Base-by-base conservation (phyloP, 116 monocot species). In the Thalassia testudinum region DNA sequence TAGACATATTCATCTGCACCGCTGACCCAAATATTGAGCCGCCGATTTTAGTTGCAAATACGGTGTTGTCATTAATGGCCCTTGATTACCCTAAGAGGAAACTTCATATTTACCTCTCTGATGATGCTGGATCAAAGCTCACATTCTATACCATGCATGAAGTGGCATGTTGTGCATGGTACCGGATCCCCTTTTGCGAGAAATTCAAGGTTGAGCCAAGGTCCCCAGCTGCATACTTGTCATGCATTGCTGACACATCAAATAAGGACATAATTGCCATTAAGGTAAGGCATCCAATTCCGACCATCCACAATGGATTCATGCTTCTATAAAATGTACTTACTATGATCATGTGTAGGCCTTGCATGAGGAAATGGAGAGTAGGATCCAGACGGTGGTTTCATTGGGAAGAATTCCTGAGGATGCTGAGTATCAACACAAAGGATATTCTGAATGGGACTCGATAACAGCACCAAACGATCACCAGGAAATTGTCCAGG, bases 21-120 rank as follows among this genome's bases (percentile, higher is more conserved):
- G 91, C 91, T 2, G 91, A 91, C 60, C 84, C 86, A 0, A 82
- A 91, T 61, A 91, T 85, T 53, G 91, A 91, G 48, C 91, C 91
- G 0, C 86, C 91, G 0, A 75, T 91, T 2, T 81, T 85, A 26
- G 85, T 82, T 0, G 91, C 76, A 49, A 91, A 91, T 66, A 82
- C 86, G 28, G 44, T 91, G 38, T 74, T 91, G 16, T 91, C 91
- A 42, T 76, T 91, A 62, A 73, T 85, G 25, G 82, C 91, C 21
- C 82, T 86, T 4, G 91, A 91, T 27, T 92, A 92, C 69, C 92
- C 92, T 0, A 72, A 86, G 2, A 86, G 86, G 69, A 92, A 92
- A 75, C 72, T 92, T 1, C 30, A 76, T 19, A 15, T 66, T 50
- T 92, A 92, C 53, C 79, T 92, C 44, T 92, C 86, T 16, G 92